A percentile compares a stretch with the other conserved stretches of the same genome.
phyloP scores from a whole-genome alignment of 2,329 filamentous ascomycete genomes.

The Hypomyces rosellus region DNA sequence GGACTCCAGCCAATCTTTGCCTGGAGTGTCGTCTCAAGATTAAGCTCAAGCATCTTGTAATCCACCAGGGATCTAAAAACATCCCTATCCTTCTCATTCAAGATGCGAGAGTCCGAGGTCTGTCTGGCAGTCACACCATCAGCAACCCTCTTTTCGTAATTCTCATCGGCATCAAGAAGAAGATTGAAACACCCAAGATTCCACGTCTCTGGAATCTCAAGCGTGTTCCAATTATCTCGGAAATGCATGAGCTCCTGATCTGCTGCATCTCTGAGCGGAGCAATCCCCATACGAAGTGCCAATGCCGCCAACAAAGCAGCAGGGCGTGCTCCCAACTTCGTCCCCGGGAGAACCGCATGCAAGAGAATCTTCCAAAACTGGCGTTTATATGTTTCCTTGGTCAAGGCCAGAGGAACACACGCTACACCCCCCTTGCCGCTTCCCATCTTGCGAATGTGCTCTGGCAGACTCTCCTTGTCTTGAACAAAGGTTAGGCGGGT shows the following conservation, averaged over 20 bases:
- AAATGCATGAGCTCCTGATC: slow-evolving; percentile 36
- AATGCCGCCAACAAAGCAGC: slow-evolving; percentile 42
- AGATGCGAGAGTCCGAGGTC: slow-evolving; percentile 17
- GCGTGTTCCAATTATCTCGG: slow-evolving; percentile 39
- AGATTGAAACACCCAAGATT: slow-evolving; percentile 38
- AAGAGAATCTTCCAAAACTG: slow-evolving; percentile 44
- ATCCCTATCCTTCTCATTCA: slow-evolving; percentile 30
- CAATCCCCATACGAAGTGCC: slow-evolving; percentile 41
- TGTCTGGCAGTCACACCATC: slow-evolving; percentile 15
- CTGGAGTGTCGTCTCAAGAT: slow-evolving; percentile 37
- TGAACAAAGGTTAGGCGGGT: slow-evolving; percentile 39
- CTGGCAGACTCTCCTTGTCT: slow-evolving; percentile 34
- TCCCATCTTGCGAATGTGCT: slow-evolving; percentile 29
- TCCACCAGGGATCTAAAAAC: slow-evolving; percentile 40
- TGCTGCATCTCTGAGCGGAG: slow-evolving; percentile 33
- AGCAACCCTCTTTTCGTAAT: slow-evolving; percentile 24
- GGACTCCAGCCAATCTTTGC: slow-evolving; percentile 41
- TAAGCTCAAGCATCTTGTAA: slow-evolving; percentile 41
- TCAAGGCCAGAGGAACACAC: slow-evolving; percentile 38
- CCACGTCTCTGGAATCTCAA: slow-evolving; percentile 45
- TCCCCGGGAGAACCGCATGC: slow-evolving; percentile 42
- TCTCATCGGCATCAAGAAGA: slow-evolving; percentile 40
- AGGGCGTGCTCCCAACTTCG: slow-evolving; percentile 37
- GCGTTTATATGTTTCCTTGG: slow-evolving; percentile 25
- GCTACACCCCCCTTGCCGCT: slow-evolving; percentile 27